Conservation (phyloP, 2,329 filamentous ascomycete genomes). For the Cucurbitaria berberidis region DNA sequence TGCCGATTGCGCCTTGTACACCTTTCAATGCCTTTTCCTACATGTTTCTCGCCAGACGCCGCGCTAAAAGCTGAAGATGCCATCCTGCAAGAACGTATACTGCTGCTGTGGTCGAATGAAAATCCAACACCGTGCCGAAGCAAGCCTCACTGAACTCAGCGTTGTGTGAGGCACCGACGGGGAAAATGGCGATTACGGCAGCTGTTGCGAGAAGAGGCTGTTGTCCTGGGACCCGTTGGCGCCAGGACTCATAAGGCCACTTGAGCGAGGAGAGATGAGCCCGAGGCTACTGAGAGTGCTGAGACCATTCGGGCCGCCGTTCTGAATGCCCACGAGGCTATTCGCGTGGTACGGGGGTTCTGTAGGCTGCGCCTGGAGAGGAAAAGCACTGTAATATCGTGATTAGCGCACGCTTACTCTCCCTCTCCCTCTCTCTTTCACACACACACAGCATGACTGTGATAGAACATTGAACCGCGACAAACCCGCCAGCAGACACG, state of each 20-base stretch:
- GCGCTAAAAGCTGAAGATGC: conserved; percentile 32
- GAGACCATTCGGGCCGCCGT: conserved; percentile 15
- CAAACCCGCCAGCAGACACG: conserved; percentile 1
- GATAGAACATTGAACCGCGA: conserved; percentile 1
- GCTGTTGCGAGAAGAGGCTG: conserved; percentile 19
- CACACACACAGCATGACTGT: background rate
- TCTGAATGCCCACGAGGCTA: conserved; percentile 9
- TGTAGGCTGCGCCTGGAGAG: conserved; percentile 9
- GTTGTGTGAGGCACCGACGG: background rate
- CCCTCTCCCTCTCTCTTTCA: no score
- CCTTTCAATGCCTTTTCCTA: conserved; percentile 8
- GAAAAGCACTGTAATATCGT: background rate
- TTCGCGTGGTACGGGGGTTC: conserved; percentile 8
- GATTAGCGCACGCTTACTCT: background rate
- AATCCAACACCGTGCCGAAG: background rate
- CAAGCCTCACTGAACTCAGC: background rate
- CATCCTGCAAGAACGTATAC: conserved; percentile 9
- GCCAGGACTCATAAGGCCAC: conserved; percentile 8
- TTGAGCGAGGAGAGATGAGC: background rate
- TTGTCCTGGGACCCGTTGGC: conserved; percentile 11
- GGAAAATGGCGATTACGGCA: conserved; percentile 3
- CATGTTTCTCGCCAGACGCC: conserved; percentile 37
- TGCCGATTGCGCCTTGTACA: background rate
- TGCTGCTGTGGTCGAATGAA: background rate
- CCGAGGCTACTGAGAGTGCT: conserved; percentile 2